Percentiles rank a stretch among this genome's conserved stretches.
phyloP scores from a whole-genome alignment of 306 rosid species.

The Casuarina glauca region DNA sequence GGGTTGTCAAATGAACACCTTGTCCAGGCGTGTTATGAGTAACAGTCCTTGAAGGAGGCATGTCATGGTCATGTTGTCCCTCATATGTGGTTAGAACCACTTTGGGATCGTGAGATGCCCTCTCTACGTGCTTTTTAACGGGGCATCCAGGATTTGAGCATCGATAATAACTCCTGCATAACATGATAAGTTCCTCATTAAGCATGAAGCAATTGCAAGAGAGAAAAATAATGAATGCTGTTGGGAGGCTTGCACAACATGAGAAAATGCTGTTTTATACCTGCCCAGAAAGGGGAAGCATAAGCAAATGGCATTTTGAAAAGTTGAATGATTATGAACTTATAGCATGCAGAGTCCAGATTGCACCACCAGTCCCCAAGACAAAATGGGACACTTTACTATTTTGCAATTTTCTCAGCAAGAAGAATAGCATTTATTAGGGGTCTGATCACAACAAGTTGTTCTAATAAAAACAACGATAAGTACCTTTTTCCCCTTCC shows the following conservation, averaged over 20 bases:
- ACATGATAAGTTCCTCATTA: neutral
- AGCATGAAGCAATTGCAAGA: neutral
- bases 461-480: neutral
- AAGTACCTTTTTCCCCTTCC: slow-evolving; percentile 2
- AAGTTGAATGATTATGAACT: neutral
- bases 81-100: slow-evolving; percentile 75
- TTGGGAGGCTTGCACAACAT: neutral
- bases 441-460: neutral
- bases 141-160: slow-evolving; percentile 90
- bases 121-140: slow-evolving; percentile 85
- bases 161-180: slow-evolving; percentile 83
- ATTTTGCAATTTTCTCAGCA: neutral
- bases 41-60: slow-evolving; percentile 54
- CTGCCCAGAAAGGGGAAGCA: neutral
- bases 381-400: neutral
- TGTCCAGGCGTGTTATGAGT: slow-evolving; percentile 44
- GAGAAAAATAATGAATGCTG: neutral
- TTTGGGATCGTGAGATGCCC: slow-evolving; percentile 69
- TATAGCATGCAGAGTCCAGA: neutral
- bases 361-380: neutral
- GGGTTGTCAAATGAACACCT: slow-evolving; percentile 24
- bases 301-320: neutral
- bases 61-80: slow-evolving; percentile 76
- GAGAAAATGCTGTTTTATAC: neutral
- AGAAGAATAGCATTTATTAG: neutral